Evolutionary conservation across 345 rosid genomes (phyloP), one percentile per base, ranked within the genome.

Genomic region (Excoecaria agallocha): DNA sequence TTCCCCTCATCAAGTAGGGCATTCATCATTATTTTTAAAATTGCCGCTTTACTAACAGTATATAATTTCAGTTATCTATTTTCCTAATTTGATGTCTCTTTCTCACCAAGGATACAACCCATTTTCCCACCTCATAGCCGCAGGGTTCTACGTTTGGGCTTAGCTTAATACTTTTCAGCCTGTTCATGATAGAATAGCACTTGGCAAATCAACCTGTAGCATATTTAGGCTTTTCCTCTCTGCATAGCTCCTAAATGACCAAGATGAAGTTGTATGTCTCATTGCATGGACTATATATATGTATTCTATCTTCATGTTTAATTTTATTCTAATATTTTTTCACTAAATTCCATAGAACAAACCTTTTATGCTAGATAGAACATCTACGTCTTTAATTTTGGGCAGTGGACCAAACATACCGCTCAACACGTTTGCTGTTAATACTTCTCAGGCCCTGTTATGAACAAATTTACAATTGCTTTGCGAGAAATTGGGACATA

Each of bases 401-500:
- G 24, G 30, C 37, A 6, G 30, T 43, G 49, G 73, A 46, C 35
- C 52, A 65, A 65, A 73, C 54, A 66, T 49, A 56, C 61, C 11
- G 73, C 66, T 74, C 68, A 25, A 54, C 69, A 12, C 71, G 20
- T 52, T 65, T 46, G 67, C 63, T 71, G 58, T 74, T 64, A 52
- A 56, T 46, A 74, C 30, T 68, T 35, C 52, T 52, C 75, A 91
- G 93, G 96, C 56, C 91, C 93, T 76, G 91, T 84, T 54, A 87
- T 91, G 90, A 83, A 84, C 50, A 91, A 89, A 73, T 91, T 87
- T 74, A 87, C 90, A 7, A 81, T 89, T 82, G 90, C 92, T 67
- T 79, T 91, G 76, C 82, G 89, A 78, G 92, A 91, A 83, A 87
- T 91, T 20, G 90, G 90, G 22, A 85, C 96, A 7, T 87, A 84